Evolutionary conservation across 2,329 filamentous ascomycete species (phyloP), one percentile per base, ranked within the genome.

Genomic region (Monosporascus cannonballus): DNA sequence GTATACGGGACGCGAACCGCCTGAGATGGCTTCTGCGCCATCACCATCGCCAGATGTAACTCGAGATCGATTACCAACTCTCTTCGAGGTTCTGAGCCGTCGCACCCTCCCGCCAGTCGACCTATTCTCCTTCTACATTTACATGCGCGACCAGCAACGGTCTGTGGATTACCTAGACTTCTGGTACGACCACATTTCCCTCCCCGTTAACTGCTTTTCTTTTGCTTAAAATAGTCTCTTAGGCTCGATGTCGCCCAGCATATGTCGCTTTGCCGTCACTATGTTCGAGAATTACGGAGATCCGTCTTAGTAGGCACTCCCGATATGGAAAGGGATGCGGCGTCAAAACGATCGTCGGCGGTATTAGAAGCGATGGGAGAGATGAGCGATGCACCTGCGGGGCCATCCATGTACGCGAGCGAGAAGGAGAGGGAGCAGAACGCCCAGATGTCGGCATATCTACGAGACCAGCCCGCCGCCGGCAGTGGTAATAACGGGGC

Each of bases 181-280:
- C 72, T 99, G 95, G 94, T 97, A 76, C 17, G 25, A 22, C 24
- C 17, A 49, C 38, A 38, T 46, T 37, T 1, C 36, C 47, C 50
- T 22, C 44, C 22, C 47, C 52, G 56, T 51, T 30, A 9, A 30
- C 27, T 30, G 3, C 58, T 54, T 52, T n/a, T 36, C 38, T 27
- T 20, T 27, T 51, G 45, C 63, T 66, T 9, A 66, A 55, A 41
- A 51, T 50, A 41, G 22, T 27, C 64, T 18, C 38, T 39, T 45
- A 97, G 93, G 94, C 90, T 99, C 63, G 94, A 99, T 85, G 94
- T 99, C 55, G 93, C 94, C 17, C 94, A 99, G 69, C 94, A 99
- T 74, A 96, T 97, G 87, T 96, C 93, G 22, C 81, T 99, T 53
- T 99, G 90, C 69, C 88, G 95, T 48, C 91, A 97, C 71, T 99